Evolutionary conservation across 2,329 filamentous ascomycete genomes (phyloP).

Genomic region (Pestalotiopsis sp.): DNA sequence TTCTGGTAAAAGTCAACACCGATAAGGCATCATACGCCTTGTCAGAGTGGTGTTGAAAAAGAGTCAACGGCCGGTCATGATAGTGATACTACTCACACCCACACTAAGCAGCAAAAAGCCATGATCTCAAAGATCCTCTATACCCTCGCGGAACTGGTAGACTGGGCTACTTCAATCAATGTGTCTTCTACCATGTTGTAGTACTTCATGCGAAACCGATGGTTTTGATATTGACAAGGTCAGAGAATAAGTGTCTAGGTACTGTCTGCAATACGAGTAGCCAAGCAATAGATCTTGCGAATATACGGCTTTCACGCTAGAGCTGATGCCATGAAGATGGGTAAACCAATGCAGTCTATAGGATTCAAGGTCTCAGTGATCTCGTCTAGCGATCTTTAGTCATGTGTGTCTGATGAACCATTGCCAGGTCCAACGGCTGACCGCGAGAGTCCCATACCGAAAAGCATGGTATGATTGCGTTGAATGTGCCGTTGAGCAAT

Average conservation of each 20-base stretch:
- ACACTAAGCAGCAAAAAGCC: too few relatives aligned
- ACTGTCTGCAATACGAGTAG: neutral
- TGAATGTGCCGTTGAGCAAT: too few relatives aligned
- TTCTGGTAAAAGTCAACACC: neutral
- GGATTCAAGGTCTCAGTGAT: neutral
- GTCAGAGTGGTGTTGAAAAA: too few relatives aligned
- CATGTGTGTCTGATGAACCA: neutral
- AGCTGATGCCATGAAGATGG: neutral
- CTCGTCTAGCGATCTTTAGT: neutral
- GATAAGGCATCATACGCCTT: too few relatives aligned
- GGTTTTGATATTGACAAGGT: too few relatives aligned
- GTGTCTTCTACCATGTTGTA: neutral
- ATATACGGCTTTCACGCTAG: too few relatives aligned
- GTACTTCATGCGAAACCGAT: too few relatives aligned
- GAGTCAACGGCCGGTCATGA: too few relatives aligned
- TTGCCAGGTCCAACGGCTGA: neutral
- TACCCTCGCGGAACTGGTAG: neutral
- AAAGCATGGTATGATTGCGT: conserved; percentile 3
- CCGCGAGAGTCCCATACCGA: conserved; percentile 1
- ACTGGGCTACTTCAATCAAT: neutral
- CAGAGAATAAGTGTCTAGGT: too few relatives aligned
- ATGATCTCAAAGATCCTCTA: neutral
- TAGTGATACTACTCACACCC: too few relatives aligned
- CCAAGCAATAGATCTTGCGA: neutral
- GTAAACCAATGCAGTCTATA: neutral